Evolutionary conservation across 768 basidiomycete genomes (phyloP).

Genomic region (Amanita molliuscula): DNA sequence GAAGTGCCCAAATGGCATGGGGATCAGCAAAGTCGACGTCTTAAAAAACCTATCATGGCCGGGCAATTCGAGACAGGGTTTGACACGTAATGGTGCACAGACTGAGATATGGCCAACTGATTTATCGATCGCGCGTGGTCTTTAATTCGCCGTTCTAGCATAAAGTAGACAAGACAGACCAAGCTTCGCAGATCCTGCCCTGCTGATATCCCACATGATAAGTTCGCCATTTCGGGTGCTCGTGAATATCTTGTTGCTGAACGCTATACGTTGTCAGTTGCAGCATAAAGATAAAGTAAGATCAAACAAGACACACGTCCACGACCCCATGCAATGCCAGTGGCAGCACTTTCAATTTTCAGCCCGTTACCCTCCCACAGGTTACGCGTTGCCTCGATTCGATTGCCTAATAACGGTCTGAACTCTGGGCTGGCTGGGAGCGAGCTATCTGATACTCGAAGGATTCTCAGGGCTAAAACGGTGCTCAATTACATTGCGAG

Average conservation of each 20-base stretch:
- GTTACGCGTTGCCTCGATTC: conserved; percentile 66
- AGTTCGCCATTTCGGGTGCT: conserved; percentile 76
- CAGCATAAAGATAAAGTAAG: background rate
- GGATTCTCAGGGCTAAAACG: conserved; percentile 42
- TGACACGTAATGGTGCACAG: conserved; percentile 59
- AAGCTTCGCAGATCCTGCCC: conserved; percentile 54
- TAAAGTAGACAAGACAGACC: conserved; percentile 34
- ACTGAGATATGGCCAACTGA: conserved; percentile 54
- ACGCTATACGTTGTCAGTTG: conserved; percentile 28
- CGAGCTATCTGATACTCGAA: conserved; percentile 41
- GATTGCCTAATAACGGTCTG: conserved; percentile 43
- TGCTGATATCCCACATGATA: conserved; percentile 75
- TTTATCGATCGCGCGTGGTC: conserved; percentile 69
- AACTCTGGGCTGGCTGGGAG: conserved; percentile 30
- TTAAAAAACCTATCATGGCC: conserved; percentile 19
- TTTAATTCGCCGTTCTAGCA: conserved; percentile 50
- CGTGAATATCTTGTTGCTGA: conserved; percentile 68
- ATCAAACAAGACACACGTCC: conserved; percentile 34
- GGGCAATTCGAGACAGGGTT: no score
- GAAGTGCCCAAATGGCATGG: conserved; percentile 64
- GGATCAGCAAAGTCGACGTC: conserved; percentile 64
- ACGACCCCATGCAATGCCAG: conserved; percentile 74
- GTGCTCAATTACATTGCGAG: background rate
- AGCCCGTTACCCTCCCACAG: conserved; percentile 71
- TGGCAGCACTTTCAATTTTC: conserved; percentile 70